Conservation (phyloP, 73 alveolate species). For the Symbiodinium pilosum region DNA sequence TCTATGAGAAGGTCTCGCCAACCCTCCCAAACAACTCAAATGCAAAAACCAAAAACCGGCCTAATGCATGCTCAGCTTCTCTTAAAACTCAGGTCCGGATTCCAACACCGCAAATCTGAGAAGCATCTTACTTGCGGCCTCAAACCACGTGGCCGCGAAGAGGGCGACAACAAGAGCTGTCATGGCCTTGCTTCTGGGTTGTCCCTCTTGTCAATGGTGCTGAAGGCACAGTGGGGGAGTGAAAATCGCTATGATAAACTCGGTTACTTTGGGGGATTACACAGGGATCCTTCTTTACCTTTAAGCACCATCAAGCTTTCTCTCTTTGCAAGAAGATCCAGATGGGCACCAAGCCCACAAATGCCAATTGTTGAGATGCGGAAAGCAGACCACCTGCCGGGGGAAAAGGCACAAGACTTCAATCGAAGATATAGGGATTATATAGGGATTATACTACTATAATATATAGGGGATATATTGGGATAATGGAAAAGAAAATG, state of each 20-base stretch:
- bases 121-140: not conserved
- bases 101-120: too few species aligned
- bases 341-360: slow-evolving; percentile 48
- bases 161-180: slow-evolving; percentile 67
- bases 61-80: too few species aligned
- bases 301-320: not conserved
- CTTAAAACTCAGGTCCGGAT: too few species aligned
- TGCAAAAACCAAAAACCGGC: too few species aligned
- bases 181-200: slow-evolving; percentile 16
- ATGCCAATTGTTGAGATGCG: slow-evolving; percentile 91
- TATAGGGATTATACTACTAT: too few species aligned
- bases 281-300: not conserved
- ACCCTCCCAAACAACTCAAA: too few species aligned
- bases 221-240: too few species aligned
- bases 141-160: slow-evolving; percentile 84
- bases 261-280: not conserved
- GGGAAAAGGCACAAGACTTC: not conserved
- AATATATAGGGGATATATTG: too few species aligned
- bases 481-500: too few species aligned
- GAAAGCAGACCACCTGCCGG: slow-evolving; percentile 82
- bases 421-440: too few species aligned
- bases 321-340: not conserved
- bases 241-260: not conserved
- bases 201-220: not conserved
- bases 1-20: slow-evolving; percentile 93